A percentile compares a stretch with the other conserved stretches of the same genome.
Evolutionary conservation across 352 stramenopile species (phyloP).

Genomic region (Achlya hypogyna): DNA sequence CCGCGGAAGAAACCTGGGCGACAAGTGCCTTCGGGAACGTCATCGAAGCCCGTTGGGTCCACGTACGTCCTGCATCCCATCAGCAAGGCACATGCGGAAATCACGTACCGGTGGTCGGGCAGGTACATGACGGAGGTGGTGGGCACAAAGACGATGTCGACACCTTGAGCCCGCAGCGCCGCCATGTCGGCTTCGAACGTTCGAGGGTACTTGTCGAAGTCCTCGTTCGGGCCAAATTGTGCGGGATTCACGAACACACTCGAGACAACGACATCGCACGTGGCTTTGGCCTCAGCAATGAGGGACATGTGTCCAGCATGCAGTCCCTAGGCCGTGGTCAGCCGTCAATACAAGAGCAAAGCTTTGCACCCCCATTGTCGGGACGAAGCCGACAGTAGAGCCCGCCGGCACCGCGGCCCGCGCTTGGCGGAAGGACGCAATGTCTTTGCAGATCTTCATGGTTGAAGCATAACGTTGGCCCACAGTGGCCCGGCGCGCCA

Average conservation of each 20-base stretch:
- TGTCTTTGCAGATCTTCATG: slow-evolving; percentile 14
- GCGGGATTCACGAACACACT: slow-evolving; percentile 99
- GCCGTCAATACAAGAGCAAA: background rate
- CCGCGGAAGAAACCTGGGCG: slow-evolving; percentile 96
- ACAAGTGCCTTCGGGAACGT: slow-evolving; percentile 85
- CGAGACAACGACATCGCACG: slow-evolving; percentile 92
- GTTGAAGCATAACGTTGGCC: background rate
- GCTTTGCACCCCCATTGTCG: slow-evolving; percentile 93
- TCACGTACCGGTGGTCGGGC: slow-evolving; percentile 35
- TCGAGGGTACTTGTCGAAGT: slow-evolving; percentile 97
- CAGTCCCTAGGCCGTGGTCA: slow-evolving; percentile 56
- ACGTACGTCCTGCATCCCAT: slow-evolving; percentile 83
- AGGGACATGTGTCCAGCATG: slow-evolving; percentile 94
- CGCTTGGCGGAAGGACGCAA: slow-evolving; percentile 21
- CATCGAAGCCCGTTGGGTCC: slow-evolving; percentile 90
- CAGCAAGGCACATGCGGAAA: slow-evolving; percentile 6
- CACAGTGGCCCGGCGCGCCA: no score
- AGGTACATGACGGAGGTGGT: slow-evolving; percentile 83
- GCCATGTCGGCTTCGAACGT: slow-evolving; percentile 91
- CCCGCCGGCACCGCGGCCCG: slow-evolving; percentile 38
- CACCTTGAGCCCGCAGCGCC: slow-evolving; percentile 72
- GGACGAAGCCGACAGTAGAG: slow-evolving; percentile 92
- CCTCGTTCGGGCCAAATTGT: slow-evolving; percentile 97
- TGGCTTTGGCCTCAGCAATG: slow-evolving; percentile 68
- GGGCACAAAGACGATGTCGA: slow-evolving; percentile 88